Evolutionary conservation across 1,284 basidiomycete genomes (phyloP), one percentile per base, ranked within the genome.

Genomic region (Heterobasidion occidentale): DNA sequence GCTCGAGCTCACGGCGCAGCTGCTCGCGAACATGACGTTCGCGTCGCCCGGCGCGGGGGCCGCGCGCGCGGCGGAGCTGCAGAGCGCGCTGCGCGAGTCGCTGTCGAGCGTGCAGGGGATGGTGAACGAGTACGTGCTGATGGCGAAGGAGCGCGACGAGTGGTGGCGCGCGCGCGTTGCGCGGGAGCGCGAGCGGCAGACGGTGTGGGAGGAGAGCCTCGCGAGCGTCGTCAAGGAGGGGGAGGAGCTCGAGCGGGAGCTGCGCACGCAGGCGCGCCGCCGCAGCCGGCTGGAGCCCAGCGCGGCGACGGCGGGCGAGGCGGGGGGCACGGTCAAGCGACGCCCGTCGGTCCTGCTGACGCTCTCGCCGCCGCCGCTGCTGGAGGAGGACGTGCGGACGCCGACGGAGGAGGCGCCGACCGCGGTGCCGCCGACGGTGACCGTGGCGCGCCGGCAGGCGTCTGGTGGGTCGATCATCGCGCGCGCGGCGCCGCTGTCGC

Each of bases 141-240:
- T 95, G 84, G 77, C 81, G 1, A 76, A 77, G 51, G 86, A 90
- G 54, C 79, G 96, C n/a, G 95, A 98, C 64, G 78, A 81, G 48
- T 98, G 88, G 83, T 92, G 86, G 74, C 73, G 74, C 52, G 72
- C 72, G 38, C 74, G 80, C 58, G 75, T 92, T 14, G 76, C 78
- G 61, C 76, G 78, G 19, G 94, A 97, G 67, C 77, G 82, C 51
- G 82, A 86, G 66, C 79, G 91, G 33, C 83, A 90, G 65, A 80
- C 76, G 36, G 77, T 95, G 19, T 98, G 95, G 96, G 94, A 98
- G 71, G 90, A 95, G 70, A 95, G 92, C 69, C 74, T 98, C 66
- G 84, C 88, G 53, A 81, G 84, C 0, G 89, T 97, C 3, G 94
- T 94, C 0, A 77, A 82, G 56, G 92, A 97, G 68, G 93, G 95